Base-by-base conservation (phyloP, 1,139 yeast genomes). In the Yamadazyma spencermartinsiae region DNA sequence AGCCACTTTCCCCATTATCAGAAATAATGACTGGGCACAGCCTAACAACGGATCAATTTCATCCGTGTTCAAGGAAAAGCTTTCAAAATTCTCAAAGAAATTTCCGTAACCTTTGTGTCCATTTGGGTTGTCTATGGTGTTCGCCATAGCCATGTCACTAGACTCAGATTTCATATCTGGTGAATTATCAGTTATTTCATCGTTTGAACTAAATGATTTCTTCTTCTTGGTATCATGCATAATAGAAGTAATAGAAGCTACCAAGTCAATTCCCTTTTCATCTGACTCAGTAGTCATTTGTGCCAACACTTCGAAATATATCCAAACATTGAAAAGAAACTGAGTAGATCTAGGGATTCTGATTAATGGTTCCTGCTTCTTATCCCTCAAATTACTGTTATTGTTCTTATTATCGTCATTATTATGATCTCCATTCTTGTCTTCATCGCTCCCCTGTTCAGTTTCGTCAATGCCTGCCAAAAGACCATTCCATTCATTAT, bases 21-120 rank as follows among this genome's bases (percentile, higher is more conserved):
- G 76, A 52, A 82, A 82, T 24, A 82, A 56, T 2, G 79, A 72
- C 50, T 80, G 86, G 0, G 81, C 82, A 55, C 84, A 79, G 2
- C 88, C 88, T 36, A 82, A 58, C 25, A 81, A 60, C 3, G 87
- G 86, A 52, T 82, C 87, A 34, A 82, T 72, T 27, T 69, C 71
- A 33, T 67, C 72, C 13, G 57, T 50, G 38, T 61, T 57, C 37
- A 52, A 46, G 23, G 51, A 49, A 35, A 63, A 50, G 4, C 52
- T 43, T 36, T 67, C 72, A 38, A 68, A 59, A 31, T 58, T 58
- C 16, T 63, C 71, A 36, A 67, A 63, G 21, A 66, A 47, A 26
- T 56, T 56, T 12, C 39, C 40, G 41, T 53, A 40, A 17, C 46
- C 51, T 41, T 38, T 43, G 31, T 38, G 49, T 11, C 38, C 42